A percentile compares a stretch with the other conserved stretches of the same genome.
These are phyloP conservation scores for Diaporthe nobilis DNA, from an alignment of 2,329 filamentous ascomycete genomes.

Conservation along the genomic window DNA sequence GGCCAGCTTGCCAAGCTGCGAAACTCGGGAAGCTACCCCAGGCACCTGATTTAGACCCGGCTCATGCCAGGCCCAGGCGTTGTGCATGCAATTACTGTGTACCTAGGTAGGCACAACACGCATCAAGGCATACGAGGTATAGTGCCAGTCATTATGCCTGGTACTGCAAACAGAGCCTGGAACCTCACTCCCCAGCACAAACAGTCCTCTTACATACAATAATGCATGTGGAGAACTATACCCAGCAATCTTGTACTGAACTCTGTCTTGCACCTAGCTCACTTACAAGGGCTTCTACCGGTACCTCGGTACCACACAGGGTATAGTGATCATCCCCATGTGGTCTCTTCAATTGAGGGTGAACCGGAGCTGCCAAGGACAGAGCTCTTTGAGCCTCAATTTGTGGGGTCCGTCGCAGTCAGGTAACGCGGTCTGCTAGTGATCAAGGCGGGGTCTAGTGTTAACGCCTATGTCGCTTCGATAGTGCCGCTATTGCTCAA, in stretches of 20 bases:
- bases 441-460: background rate
- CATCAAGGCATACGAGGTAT: background rate
- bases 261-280: background rate
- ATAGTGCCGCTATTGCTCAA: background rate
- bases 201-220: background rate
- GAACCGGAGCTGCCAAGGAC: constrained; percentile 15
- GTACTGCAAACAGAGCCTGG: background rate
- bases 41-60: background rate
- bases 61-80: background rate
- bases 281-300: background rate
- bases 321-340: constrained; percentile 18
- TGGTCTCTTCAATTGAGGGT: background rate
- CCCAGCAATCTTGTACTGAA: background rate
- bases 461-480: background rate
- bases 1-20: constrained; percentile 3
- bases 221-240: background rate
- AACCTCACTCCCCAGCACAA: background rate
- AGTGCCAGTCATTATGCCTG: background rate
- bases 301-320: background rate
- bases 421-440: background rate
- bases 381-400: constrained; percentile 25
- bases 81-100: background rate
- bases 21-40: constrained; percentile 4
- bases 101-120: background rate
- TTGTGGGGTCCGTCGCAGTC: background rate